A percentile compares a stretch with the other conserved stretches of the same genome.
Conservation (phyloP, 225 moss, liverwort and hornwort genomes). For the Marchantia polymorpha region DNA sequence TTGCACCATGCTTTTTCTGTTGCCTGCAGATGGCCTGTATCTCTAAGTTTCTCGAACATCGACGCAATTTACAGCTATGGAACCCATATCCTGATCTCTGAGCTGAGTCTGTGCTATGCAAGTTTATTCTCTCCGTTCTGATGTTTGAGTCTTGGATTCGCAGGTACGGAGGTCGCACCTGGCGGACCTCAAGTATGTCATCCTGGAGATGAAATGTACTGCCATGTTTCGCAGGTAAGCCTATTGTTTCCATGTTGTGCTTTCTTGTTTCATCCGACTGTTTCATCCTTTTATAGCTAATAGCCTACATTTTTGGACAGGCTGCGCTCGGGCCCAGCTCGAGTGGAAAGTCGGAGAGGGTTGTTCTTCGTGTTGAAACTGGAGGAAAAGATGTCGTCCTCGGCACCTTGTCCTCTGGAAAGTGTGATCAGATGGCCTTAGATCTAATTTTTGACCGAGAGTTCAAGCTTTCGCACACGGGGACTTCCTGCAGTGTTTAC, state of each 20-base stretch:
- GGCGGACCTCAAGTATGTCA: slow-evolving; percentile 50
- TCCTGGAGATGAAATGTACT: slow-evolving; percentile 63
- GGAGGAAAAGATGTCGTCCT: slow-evolving; percentile 61
- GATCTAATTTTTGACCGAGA: slow-evolving; percentile 89
- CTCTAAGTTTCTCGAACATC: neutral
- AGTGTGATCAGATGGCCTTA: slow-evolving; percentile 86
- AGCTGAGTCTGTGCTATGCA: neutral
- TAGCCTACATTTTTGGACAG: slow-evolving; percentile 29
- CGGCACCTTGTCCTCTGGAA: slow-evolving; percentile 66
- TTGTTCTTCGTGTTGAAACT: slow-evolving; percentile 63
- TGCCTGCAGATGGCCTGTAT: neutral
- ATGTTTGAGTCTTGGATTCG: neutral
- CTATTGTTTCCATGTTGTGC: neutral
- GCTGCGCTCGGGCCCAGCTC: slow-evolving; percentile 74
- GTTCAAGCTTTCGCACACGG: slow-evolving; percentile 71
- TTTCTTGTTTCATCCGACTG: neutral
- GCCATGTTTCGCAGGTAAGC: slow-evolving; percentile 76
- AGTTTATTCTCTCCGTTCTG: neutral
- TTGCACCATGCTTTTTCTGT: neutral
- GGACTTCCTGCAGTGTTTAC: slow-evolving; percentile 61
- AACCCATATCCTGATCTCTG: neutral
- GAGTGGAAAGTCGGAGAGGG: slow-evolving; percentile 58
- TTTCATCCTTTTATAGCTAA: neutral
- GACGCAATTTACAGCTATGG: neutral
- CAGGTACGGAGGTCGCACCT: slow-evolving; percentile 80